Evolutionary conservation across 2,329 filamentous ascomycete genomes (phyloP).

Genomic region (Cladobotryum mycophilum): DNA sequence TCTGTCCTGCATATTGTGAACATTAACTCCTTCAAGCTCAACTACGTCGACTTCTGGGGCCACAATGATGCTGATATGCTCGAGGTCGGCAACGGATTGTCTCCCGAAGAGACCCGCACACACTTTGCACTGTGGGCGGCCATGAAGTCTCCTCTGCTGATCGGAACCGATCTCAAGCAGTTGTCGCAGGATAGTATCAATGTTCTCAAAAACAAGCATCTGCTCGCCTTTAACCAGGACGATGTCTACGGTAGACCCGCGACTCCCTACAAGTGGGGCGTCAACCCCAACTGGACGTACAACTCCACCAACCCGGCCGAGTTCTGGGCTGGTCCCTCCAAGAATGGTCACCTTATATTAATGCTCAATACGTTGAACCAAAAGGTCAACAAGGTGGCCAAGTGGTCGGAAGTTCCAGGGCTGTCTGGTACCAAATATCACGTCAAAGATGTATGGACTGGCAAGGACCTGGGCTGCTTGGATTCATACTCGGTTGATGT

Average conservation of each 20-base stretch:
- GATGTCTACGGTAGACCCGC: constrained; percentile 34
- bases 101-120: constrained; percentile 37
- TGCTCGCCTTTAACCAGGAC: constrained; percentile 42
- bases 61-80: constrained; percentile 46
- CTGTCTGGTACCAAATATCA: constrained; percentile 28
- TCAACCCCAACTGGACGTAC: constrained; percentile 43
- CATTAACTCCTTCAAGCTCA: constrained; percentile 39
- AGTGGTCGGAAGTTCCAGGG: constrained; percentile 38
- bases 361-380: constrained; percentile 38
- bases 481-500: constrained; percentile 23
- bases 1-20: constrained; percentile 37
- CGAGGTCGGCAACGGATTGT: constrained; percentile 45
- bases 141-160: constrained; percentile 45
- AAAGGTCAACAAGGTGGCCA: constrained; percentile 28
- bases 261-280: constrained; percentile 41
- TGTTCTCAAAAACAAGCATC: constrained; percentile 36
- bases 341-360: constrained; percentile 39
- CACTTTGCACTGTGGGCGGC: constrained; percentile 48
- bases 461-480: constrained; percentile 32
- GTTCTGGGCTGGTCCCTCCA: constrained; percentile 41
- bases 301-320: constrained; percentile 42
- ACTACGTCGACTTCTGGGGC: constrained; percentile 41
- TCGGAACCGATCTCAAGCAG: constrained; percentile 36
- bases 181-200: constrained; percentile 30
- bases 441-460: constrained; percentile 42